A percentile compares a stretch with the other conserved stretches of the same genome.
phyloP scores from a whole-genome alignment of 75 land plant genomes.

The Cryptomeria japonica region DNA sequence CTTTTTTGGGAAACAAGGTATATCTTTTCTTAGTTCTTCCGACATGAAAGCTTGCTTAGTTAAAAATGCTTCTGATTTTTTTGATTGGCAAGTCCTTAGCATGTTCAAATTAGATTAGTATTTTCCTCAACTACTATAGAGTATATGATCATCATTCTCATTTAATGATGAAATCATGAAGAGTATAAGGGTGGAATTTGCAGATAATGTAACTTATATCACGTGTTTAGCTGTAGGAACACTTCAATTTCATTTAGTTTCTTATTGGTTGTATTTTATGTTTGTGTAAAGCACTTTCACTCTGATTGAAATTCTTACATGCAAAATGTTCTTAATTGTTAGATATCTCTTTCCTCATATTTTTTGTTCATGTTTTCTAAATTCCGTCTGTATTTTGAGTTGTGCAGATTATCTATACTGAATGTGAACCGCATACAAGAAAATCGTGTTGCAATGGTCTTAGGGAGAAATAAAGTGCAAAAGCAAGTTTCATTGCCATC shows the following conservation, averaged over 20 bases:
- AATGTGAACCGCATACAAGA: not conserved
- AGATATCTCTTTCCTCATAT: not conserved
- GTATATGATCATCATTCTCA: not conserved
- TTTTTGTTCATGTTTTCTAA: not conserved
- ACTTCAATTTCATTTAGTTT: no score
- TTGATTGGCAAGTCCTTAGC: not conserved
- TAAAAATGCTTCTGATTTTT: not conserved
- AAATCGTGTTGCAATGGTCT: constrained; percentile 1
- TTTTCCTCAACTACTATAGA: not conserved
- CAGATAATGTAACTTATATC: not conserved
- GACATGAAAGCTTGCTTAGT: not conserved
- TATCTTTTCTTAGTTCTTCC: not conserved
- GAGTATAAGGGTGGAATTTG: not conserved
- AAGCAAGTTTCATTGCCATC: not conserved
- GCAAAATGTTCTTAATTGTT: not conserved
- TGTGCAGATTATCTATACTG: constrained; percentile 6
- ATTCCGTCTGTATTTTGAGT: not conserved
- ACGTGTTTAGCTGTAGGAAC: not conserved
- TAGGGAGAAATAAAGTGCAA: constrained; percentile 6
- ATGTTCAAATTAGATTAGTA: not conserved
- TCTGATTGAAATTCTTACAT: not conserved
- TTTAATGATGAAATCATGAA: not conserved
- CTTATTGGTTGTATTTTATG: not conserved
- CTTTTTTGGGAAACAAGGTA: not conserved
- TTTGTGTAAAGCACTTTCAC: not conserved